Conservation (phyloP, 306 rosid genomes). For the Rosa chinensis region DNA sequence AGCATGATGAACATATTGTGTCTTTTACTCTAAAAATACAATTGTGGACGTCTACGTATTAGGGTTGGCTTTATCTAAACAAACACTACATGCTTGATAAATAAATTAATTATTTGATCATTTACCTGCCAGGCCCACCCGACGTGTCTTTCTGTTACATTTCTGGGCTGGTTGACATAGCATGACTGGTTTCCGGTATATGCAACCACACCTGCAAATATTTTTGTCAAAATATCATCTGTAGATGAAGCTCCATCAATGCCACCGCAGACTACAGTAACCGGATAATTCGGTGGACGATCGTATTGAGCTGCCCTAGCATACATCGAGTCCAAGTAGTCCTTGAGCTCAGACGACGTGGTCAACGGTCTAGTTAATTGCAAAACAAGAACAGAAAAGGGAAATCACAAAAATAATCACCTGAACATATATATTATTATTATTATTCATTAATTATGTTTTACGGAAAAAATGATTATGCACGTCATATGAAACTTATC, state of each 20-base stretch:
- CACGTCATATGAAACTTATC: no score
- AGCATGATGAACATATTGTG: neutral
- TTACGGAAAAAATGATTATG: neutral
- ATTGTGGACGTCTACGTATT: neutral
- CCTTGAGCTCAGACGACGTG: constrained; percentile 33
- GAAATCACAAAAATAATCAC: neutral
- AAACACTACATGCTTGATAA: no score
- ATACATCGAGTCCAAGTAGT: constrained; percentile 26
- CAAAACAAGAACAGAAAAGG: neutral
- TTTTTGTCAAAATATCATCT: constrained; percentile 37
- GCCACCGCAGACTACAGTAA: constrained; percentile 46
- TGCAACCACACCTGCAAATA: constrained; percentile 65
- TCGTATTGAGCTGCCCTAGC: constrained; percentile 54
- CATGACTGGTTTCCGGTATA: constrained; percentile 41
- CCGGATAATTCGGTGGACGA: constrained; percentile 56
- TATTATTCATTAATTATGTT: no score
- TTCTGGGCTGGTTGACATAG: constrained; percentile 37
- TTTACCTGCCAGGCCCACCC: constrained; percentile 93
- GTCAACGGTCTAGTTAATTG: constrained; percentile 43
- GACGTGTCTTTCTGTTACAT: constrained; percentile 28
- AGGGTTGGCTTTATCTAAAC: neutral
- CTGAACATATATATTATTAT: neutral
- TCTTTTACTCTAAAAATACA: neutral
- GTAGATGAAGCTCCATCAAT: constrained; percentile 47
- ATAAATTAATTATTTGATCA: neutral